Evolutionary conservation across 2,329 filamentous ascomycete genomes (phyloP).

Genomic region (Botrytis deweyae): DNA sequence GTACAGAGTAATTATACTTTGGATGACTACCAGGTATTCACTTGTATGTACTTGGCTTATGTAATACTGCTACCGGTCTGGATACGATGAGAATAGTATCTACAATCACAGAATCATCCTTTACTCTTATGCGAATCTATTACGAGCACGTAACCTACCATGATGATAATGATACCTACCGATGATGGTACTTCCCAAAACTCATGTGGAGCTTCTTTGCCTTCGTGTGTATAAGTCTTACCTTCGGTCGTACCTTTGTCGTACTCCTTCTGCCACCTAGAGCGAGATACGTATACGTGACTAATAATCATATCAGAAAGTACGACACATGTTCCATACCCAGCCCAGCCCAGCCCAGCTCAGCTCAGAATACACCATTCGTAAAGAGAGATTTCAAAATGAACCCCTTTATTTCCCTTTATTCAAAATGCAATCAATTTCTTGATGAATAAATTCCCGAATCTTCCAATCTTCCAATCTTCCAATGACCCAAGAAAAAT

Average conservation of each 20-base stretch:
- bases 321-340: not conserved
- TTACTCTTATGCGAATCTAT: not conserved
- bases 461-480: accelerated
- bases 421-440: not conserved
- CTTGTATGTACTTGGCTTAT: not conserved
- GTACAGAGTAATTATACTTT: not conserved
- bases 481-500: not conserved
- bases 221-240: not conserved
- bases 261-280: not conserved
- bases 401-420: not conserved
- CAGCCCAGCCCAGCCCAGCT: not conserved
- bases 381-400: not conserved
- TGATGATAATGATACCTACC: not conserved
- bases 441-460: not conserved
- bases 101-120: not conserved
- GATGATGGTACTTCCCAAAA: not conserved
- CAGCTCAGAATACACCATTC: not conserved
- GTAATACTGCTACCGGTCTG: not conserved
- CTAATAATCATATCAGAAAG: not conserved
- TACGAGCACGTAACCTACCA: not conserved
- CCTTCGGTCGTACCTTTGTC: not conserved
- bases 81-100: not conserved
- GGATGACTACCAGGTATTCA: not conserved
- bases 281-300: not conserved
- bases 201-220: not conserved